Percentiles rank a stretch among this genome's conserved stretches.
phyloP scores from a whole-genome alignment of 2,329 filamentous ascomycete genomes.

The Leptographium flavum region DNA sequence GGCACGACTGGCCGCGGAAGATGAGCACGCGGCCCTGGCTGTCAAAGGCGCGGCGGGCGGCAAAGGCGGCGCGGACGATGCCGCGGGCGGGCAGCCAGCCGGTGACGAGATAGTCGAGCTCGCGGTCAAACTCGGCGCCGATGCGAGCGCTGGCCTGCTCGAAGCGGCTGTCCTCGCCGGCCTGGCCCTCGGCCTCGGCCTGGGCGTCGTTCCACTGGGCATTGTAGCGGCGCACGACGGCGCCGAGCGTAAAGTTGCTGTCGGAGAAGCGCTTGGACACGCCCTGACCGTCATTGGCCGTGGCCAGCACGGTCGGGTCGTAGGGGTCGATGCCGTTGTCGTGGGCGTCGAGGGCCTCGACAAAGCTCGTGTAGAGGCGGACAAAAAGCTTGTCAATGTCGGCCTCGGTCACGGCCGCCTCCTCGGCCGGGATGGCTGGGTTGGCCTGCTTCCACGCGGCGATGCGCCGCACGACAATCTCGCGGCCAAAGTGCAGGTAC shows the following conservation, averaged over 20 bases:
- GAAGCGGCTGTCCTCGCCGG: constrained; percentile 71
- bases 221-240: constrained; percentile 70
- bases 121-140: constrained; percentile 74
- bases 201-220: constrained; percentile 61
- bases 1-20: constrained; percentile 61
- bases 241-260: constrained; percentile 70
- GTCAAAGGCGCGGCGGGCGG: constrained; percentile 43
- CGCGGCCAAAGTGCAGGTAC: constrained; percentile 86
- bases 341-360: constrained; percentile 93
- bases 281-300: constrained; percentile 35
- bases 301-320: constrained; percentile 53
- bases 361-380: constrained; percentile 84
- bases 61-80: constrained; percentile 58
- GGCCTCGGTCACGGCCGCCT: constrained; percentile 23
- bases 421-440: constrained; percentile 13
- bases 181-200: constrained; percentile 46
- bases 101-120: constrained; percentile 58
- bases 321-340: constrained; percentile 88
- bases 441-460: constrained; percentile 9
- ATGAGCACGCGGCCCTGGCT: constrained; percentile 63
- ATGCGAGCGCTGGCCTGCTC: constrained; percentile 64
- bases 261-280: constrained; percentile 73
- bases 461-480: constrained; percentile 61
- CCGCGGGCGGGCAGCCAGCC: constrained; percentile 77
- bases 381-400: constrained; percentile 65